Percentiles rank a stretch among this genome's conserved stretches.
phyloP scores from a whole-genome alignment of 148 eudicot genomes.

The Pharnaceum exiguum region DNA sequence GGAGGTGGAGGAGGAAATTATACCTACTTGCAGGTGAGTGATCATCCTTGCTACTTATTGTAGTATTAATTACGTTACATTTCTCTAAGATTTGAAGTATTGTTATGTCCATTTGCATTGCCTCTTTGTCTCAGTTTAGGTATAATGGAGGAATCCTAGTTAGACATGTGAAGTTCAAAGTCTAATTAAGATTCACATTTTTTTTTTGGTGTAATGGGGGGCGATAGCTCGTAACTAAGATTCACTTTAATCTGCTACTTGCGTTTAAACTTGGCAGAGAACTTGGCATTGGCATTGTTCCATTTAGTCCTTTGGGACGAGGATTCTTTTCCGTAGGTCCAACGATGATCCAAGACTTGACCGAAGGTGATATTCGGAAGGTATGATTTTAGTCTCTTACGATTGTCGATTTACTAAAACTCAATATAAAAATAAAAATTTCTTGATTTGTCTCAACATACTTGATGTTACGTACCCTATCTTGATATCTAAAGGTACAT shows the following conservation, averaged over 20 bases:
- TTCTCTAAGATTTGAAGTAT: too few species aligned
- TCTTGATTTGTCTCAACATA: background rate
- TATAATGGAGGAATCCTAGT: too few species aligned
- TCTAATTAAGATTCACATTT: too few species aligned
- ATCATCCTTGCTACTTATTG: too few species aligned
- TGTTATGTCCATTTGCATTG: too few species aligned
- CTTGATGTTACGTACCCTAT: background rate
- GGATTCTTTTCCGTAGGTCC: constrained; percentile 19
- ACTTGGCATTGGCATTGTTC: constrained; percentile 20
- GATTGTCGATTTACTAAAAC: too few species aligned
- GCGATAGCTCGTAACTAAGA: too few species aligned
- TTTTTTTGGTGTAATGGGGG: too few species aligned
- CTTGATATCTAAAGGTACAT: background rate
- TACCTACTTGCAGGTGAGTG: constrained; percentile 31
- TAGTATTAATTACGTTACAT: too few species aligned
- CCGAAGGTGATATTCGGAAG: constrained; percentile 8
- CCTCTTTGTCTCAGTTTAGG: too few species aligned
- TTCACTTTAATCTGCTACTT: too few species aligned
- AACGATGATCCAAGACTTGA: constrained; percentile 7
- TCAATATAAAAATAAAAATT: background rate
- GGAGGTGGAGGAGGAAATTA: constrained; percentile 22
- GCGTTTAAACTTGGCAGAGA: background rate
- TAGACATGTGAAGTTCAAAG: too few species aligned
- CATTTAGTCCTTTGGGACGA: constrained; percentile 8
- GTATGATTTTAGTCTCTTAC: background rate